Percentiles rank a stretch among this genome's conserved stretches.
These are phyloP conservation scores for Lactarius indigo DNA, from an alignment of 768 basidiomycete genomes.

Conservation along the genomic window DNA sequence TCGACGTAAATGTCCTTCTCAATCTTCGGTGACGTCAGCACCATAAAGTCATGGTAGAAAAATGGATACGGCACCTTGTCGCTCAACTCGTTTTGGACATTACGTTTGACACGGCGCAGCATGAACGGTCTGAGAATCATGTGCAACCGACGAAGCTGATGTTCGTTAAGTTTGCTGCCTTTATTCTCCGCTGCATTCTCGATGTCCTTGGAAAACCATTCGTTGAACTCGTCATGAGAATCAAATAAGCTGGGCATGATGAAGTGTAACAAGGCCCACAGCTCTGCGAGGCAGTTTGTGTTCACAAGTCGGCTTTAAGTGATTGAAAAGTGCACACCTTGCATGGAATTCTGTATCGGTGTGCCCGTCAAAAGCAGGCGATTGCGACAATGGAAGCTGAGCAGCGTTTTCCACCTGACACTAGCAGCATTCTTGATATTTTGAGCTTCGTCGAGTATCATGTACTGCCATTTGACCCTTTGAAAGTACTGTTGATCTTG, in stretches of 20 bases:
- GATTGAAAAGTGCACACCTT: constrained; percentile 52
- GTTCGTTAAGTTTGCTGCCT: constrained; percentile 87
- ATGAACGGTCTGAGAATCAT: constrained; percentile 99
- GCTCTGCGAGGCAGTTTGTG: constrained; percentile 48
- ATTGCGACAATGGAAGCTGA: constrained; percentile 95
- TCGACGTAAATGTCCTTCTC: constrained; percentile 95
- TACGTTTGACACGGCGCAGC: constrained; percentile 93
- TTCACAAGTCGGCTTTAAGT: background rate
- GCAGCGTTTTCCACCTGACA: constrained; percentile 94
- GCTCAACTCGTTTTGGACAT: constrained; percentile 99
- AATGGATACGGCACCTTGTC: constrained; percentile 68
- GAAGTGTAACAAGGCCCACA: constrained; percentile 98
- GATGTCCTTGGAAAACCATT: constrained; percentile 99
- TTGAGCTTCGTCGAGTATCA: constrained; percentile 99
- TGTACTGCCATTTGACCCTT: constrained; percentile 98
- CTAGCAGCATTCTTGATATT: constrained; percentile 98
- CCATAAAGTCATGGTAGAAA: background rate
- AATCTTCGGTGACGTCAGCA: constrained; percentile 52
- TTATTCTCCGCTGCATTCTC: constrained; percentile 93
- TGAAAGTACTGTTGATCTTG: constrained; percentile 99
- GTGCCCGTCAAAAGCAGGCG: constrained; percentile 93
- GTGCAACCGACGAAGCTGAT: constrained; percentile 90
- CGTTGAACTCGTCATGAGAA: constrained; percentile 98
- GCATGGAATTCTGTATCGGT: constrained; percentile 99
- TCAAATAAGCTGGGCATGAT: constrained; percentile 99